Base-by-base conservation (phyloP, 495 filamentous ascomycete species). In the Diplogelasinospora grovesii region DNA sequence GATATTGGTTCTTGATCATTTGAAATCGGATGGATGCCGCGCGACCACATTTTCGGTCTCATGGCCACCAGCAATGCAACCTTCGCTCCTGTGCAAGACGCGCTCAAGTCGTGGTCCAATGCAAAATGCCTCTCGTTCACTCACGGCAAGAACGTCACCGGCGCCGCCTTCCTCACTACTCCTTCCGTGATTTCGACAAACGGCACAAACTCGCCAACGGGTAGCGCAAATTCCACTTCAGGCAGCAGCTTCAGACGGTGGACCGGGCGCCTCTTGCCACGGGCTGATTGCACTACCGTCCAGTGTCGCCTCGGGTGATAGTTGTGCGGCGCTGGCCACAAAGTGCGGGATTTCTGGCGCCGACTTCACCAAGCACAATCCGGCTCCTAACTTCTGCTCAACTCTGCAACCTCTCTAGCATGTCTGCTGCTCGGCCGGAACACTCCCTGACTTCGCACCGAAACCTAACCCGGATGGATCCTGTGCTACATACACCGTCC, bases 361-460 rank as follows among this genome's bases (percentile, higher is more conserved):
- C 0, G 51, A 68, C 22, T 65, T 73, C 30, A 60, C 48, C 19
- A 59, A 60, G 37, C 65, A 54, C 48, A 74, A 73, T 49, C 28
- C 61, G 0, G 45, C 32, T 5, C 11, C 49, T 2, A 50, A 45
- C 21, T 36, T 69, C 3, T 74, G 68, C 51, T 50, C 57, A 3
- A 57, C 26, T 3, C 54, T 74, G 3, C 38, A 36, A 21, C 25
- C 48, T 4, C 45, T 51, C 3, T 55, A 74, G 34, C 38, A 59
- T n/a, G 66, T 75, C 14, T 78, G 73, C 59, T 76, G 74, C 43
- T 59, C 61, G 1, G 14, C 43, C 2, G 73, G 69, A 11, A 16
- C 35, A 1, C 44, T 66, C 2, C 63, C 64, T 0, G 56, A 73
- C 45, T 45, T 48, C 13, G 43, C 35, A 3, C 72, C 71, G 0